Evolutionary conservation across 1,139 yeast species (phyloP), one percentile per base, ranked within the genome.

Genomic region (Hyphopichia pseudoburtonii): DNA sequence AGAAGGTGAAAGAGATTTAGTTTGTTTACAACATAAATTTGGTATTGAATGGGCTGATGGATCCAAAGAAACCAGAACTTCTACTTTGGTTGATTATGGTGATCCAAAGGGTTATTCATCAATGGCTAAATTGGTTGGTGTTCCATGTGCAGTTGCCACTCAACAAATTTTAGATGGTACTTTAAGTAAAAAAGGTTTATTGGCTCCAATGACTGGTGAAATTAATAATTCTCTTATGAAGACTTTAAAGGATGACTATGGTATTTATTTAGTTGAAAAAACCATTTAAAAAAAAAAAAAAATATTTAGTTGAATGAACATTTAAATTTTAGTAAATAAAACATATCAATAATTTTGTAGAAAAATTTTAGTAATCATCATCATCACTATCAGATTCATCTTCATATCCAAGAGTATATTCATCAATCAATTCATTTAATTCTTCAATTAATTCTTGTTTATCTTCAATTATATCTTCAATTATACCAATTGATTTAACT

Each of bases 91-190:
- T 35, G 96, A 89, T 67, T 88, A 86, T 66, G 98, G 98, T 73
- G 82, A 78, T 54, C 88, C 88, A 55, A 80, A 86, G 43, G 97
- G 97, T 41, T 92, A 90, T 80, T 86, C 96, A 32, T 90, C 97
- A 35, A 92, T 92, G 98, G 98, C 98, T 51, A 90, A 92, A 64
- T 78, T 88, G 51, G 98, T 92, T 42, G 98, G 98, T 73, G 94
- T 89, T 50, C 98, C 98, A 50, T 92, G 96, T 69, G 97, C 97
- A 42, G 95, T 92, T 62, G 98, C 97, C 29, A 76, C 85, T 46
- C 82, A 82, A 70, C 86, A 86, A 66, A 86, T 92, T 49, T 77
- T 92, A 56, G 78, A 85, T 51, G 96, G 96, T 46, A 80, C 84
- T 46, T 84, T 88, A 59, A 54, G 57, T 40, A 73, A 75, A 56